Conservation (phyloP, 139 green algal genomes). For the Yamagishiella unicocca region DNA sequence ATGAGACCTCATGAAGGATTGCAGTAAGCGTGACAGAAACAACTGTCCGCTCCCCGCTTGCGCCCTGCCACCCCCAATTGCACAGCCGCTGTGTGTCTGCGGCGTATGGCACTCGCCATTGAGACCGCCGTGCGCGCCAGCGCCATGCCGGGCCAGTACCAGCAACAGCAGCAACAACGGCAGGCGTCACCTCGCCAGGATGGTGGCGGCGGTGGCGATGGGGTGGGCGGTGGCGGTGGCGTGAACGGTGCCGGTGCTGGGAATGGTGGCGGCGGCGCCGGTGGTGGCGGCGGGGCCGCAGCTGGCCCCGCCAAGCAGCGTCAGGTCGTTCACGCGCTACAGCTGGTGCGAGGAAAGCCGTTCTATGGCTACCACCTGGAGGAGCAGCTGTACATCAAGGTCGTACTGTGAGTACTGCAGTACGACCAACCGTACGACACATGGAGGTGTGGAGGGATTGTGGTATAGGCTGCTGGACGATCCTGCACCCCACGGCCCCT, state of each 20-base stretch:
- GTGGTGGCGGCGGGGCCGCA: slow-evolving; percentile 34
- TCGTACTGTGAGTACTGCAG: slow-evolving; percentile 87
- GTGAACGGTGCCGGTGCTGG: neutral
- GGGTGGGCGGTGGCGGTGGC: neutral
- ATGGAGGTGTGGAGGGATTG: too few species aligned
- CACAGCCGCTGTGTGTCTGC: slow-evolving; percentile 57
- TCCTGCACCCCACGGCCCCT: too few species aligned
- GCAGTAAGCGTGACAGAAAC: too few species aligned
- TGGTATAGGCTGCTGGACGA: too few species aligned
- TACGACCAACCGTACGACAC: too few species aligned
- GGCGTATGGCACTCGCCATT: slow-evolving; percentile 57
- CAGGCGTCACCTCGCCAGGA: too few species aligned
- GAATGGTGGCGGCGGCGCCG: neutral
- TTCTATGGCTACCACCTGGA: slow-evolving; percentile 94
- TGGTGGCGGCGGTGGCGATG: neutral
- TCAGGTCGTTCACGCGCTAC: slow-evolving; percentile 77
- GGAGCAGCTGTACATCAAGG: slow-evolving; percentile 90
- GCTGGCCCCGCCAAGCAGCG: slow-evolving; percentile 38
- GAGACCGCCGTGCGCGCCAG: slow-evolving; percentile 53
- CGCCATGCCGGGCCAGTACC: slow-evolving; percentile 11
- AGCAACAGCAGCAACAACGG: slow-evolving; percentile 26
- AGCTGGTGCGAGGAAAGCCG: slow-evolving; percentile 81
- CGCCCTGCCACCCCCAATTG: too few species aligned
- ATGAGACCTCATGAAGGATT: too few species aligned
- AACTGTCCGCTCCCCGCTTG: too few species aligned